Evolutionary conservation across 108 stramenopile genomes (phyloP), one percentile per base, ranked within the genome.

Genomic region (Ochromonas danica): DNA sequence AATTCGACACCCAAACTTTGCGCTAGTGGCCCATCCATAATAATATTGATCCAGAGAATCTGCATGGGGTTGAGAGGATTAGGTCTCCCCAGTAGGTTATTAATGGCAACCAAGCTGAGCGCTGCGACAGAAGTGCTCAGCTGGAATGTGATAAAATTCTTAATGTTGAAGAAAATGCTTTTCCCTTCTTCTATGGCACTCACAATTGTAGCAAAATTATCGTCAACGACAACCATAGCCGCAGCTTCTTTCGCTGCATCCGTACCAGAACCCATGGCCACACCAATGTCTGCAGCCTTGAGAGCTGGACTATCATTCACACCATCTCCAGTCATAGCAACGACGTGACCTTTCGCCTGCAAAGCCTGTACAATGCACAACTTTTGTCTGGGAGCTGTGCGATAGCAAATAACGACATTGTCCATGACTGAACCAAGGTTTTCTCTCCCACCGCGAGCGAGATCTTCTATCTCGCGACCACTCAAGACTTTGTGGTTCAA

Each of bases 201-300:
- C 6, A 91, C 89, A 60, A 98, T 94, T 61, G 96, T 95, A 35
- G 85, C 80, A 77, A 98, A 95, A 79, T 97, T 85, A 82, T 98
- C 96, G 72, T 97, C 95, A 31, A 94, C 91, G 30, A 90, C 70
- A 43, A 90, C 91, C 61, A 98, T 85, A 82, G 97, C 96, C 0
- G 96, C 94, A 1, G 98, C 98, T 85, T 98, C 96, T 77, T 95
- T 95, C 27, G 98, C 96, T 0, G 97, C 96, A 81, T 97, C 96
- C 1, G 98, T 97, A 39, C 98, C 98, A 72, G 83, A 84, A 41
- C 96, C 96, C 95, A 98, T 96, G 27, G 96, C 95, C 40, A 98
- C 92, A n/a, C 97, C 97, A 81, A 98, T 96, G 84, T 98, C 96
- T 2, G 93, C 93, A 10, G 87, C 78, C 41, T 95, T 95, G 61